phyloP scores from a whole-genome alignment of 2,329 filamentous ascomycete genomes.

The Helicocarpus griseus region DNA sequence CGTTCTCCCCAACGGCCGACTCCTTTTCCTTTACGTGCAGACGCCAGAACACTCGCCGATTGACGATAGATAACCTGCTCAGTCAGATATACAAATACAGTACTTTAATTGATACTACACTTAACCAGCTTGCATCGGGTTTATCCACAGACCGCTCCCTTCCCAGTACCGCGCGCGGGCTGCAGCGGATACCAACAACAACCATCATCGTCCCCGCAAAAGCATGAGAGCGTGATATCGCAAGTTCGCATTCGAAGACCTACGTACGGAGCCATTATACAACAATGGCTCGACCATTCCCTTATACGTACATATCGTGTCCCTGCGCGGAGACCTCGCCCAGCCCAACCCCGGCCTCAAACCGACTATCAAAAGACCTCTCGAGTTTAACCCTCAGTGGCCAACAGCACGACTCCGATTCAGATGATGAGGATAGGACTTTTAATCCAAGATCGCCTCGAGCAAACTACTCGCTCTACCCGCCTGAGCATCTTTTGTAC shows the following conservation, averaged over 20 bases:
- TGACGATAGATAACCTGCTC: background rate
- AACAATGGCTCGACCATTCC: slow-evolving; percentile 18
- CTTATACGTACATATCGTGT: slow-evolving; percentile 17
- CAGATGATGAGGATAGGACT: slow-evolving; percentile 63
- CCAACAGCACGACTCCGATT: slow-evolving; percentile 24
- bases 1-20: background rate
- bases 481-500: slow-evolving; percentile 86
- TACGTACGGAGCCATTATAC: background rate
- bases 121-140: background rate
- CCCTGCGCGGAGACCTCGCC: slow-evolving; percentile 13
- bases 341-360: slow-evolving; percentile 4
- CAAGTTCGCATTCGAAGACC: background rate
- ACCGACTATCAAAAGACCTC: slow-evolving; percentile 13
- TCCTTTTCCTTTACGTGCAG: background rate
- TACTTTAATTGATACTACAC: background rate
- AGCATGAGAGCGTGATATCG: slow-evolving; percentile 1
- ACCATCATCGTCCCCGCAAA: background rate
- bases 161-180: background rate
- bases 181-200: background rate
- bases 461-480: slow-evolving; percentile 85
- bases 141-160: too few species aligned
- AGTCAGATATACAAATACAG: background rate
- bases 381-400: slow-evolving; percentile 10
- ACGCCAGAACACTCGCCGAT: background rate
- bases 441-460: slow-evolving; percentile 80